Conservation (phyloP, 2,329 filamentous ascomycete genomes). For the Microcyclosporella mali region DNA sequence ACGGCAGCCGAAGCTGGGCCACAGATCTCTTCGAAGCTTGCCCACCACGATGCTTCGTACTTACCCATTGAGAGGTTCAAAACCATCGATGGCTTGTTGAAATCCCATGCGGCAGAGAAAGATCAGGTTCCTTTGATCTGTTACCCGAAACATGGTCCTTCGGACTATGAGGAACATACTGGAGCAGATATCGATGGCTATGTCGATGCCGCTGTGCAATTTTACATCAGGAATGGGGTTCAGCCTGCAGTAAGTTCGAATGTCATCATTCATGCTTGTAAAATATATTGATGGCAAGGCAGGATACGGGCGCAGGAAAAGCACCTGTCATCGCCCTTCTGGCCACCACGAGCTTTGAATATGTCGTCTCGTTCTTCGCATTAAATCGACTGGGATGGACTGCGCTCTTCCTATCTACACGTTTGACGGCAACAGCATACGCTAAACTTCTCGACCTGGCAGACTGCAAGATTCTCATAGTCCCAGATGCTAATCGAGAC, state of each 20-base stretch:
- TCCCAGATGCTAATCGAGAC: constrained; percentile 20
- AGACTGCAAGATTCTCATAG: constrained; percentile 26
- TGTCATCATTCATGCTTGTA: not conserved
- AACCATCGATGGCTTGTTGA: constrained; percentile 31
- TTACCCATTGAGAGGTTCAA: constrained; percentile 23
- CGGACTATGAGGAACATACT: constrained; percentile 29
- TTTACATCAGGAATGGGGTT: constrained; percentile 24
- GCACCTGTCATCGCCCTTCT: constrained; percentile 45
- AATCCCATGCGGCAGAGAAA: constrained; percentile 25
- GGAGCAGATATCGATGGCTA: constrained; percentile 24
- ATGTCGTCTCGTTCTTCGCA: constrained; percentile 50
- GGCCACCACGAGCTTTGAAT: constrained; percentile 50
- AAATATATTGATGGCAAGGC: not conserved
- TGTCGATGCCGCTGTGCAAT: constrained; percentile 23
- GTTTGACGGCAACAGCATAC: constrained; percentile 48
- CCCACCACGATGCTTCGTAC: constrained; percentile 18
- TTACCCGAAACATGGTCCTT: constrained; percentile 23
- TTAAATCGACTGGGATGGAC: constrained; percentile 52
- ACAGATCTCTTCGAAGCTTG: constrained; percentile 11
- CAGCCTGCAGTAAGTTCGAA: constrained; percentile 22
- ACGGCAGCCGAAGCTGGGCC: constrained; percentile 3
- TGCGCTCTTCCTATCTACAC: constrained; percentile 49
- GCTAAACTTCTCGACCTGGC: constrained; percentile 43
- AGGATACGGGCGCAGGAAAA: constrained; percentile 21
- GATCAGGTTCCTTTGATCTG: constrained; percentile 27